These are phyloP conservation scores for Hypoxylon sp. DNA, from an alignment of 2,329 filamentous ascomycete species.

Conservation along the genomic window DNA sequence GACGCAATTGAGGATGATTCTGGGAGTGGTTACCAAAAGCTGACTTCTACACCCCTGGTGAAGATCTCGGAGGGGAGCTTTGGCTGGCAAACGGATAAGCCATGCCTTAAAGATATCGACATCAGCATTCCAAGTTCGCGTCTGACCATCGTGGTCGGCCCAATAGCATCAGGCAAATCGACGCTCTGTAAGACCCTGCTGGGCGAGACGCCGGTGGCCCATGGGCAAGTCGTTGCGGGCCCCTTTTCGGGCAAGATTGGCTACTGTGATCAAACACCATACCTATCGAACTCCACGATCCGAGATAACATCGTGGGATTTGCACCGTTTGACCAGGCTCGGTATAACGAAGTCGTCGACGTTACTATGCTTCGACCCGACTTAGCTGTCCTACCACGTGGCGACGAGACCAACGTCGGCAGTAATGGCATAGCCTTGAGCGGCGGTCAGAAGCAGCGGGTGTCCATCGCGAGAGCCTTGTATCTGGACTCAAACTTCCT, in stretches of 20 bases:
- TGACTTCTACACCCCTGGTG: constrained; percentile 18
- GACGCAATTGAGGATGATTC: background rate
- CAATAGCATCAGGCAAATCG: constrained; percentile 59
- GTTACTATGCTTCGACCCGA: constrained; percentile 46
- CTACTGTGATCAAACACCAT: constrained; percentile 55
- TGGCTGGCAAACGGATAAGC: constrained; percentile 50
- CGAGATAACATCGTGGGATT: constrained; percentile 49
- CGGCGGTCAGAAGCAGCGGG: constrained; percentile 60
- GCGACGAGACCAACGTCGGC: constrained; percentile 56
- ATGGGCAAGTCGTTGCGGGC: constrained; percentile 42
- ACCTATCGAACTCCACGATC: constrained; percentile 52
- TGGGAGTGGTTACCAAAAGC: background rate
- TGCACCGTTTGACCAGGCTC: constrained; percentile 37
- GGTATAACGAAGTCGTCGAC: constrained; percentile 48
- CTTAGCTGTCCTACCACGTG: constrained; percentile 51
- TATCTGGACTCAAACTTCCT: constrained; percentile 49
- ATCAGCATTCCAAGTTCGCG: constrained; percentile 48
- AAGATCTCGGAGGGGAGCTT: constrained; percentile 47
- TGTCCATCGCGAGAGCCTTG: constrained; percentile 52
- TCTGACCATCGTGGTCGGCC: constrained; percentile 57
- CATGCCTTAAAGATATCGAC: constrained; percentile 49
- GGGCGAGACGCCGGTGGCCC: constrained; percentile 50
- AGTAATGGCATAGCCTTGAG: constrained; percentile 59
- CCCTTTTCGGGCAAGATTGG: constrained; percentile 45
- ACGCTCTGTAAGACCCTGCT: constrained; percentile 57